These are phyloP conservation scores for Magnusiomyces fungicola DNA, from an alignment of 1,139 yeast genomes.

Conservation along the genomic window DNA sequence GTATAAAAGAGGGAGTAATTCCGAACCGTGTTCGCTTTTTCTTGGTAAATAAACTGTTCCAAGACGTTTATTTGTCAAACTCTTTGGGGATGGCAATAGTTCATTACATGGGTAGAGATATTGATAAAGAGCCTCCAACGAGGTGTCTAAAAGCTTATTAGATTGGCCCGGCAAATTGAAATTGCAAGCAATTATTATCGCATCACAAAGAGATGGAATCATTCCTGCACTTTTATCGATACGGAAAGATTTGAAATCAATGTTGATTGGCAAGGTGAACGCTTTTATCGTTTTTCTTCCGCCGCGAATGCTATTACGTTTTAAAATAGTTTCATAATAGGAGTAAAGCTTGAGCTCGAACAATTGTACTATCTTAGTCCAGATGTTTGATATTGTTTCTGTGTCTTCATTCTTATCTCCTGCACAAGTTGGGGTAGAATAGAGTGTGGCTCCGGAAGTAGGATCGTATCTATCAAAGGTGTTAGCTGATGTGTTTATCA, in stretches of 20 bases:
- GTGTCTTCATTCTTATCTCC: no score
- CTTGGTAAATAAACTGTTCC: background rate
- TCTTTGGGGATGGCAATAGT: background rate
- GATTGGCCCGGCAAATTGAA: background rate
- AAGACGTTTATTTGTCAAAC: background rate
- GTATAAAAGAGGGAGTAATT: background rate
- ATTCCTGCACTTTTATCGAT: no score
- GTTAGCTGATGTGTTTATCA: background rate
- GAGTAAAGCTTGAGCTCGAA: background rate
- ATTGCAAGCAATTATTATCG: background rate
- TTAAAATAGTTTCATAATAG: background rate
- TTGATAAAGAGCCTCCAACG: background rate
- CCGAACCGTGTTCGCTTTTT: background rate
- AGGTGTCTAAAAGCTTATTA: background rate
- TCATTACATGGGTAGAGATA: background rate
- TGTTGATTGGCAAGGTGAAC: background rate
- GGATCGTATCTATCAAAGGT: background rate
- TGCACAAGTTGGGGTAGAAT: no score
- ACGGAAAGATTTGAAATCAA: background rate
- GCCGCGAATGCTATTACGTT: background rate
- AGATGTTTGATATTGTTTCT: no score
- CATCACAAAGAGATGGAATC: background rate
- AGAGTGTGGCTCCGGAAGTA: background rate
- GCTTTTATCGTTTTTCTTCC: background rate
- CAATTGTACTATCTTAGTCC: background rate